Conservation (phyloP, 768 basidiomycete genomes). For the Russula emetica region DNA sequence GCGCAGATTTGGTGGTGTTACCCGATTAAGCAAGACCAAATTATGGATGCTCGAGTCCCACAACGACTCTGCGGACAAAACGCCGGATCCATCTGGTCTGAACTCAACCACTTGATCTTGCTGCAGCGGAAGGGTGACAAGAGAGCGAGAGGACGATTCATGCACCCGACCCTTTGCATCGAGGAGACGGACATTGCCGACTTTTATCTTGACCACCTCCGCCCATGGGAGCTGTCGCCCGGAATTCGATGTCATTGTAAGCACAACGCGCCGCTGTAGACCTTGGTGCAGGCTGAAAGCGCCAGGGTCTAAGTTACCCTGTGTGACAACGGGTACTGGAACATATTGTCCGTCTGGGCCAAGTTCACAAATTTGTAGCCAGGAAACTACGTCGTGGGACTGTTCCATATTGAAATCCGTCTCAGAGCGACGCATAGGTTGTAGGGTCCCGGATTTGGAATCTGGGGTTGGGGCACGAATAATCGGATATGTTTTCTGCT, state of each 20-base stretch:
- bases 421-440: slow-evolving; percentile 89
- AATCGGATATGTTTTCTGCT: slow-evolving; percentile 51
- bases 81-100: slow-evolving; percentile 78
- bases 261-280: slow-evolving; percentile 73
- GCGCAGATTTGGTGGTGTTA: slow-evolving; percentile 73
- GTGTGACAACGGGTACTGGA: slow-evolving; percentile 78
- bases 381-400: slow-evolving; percentile 85
- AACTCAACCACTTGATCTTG: slow-evolving; percentile 72
- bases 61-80: slow-evolving; percentile 60
- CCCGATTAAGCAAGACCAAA: slow-evolving; percentile 77
- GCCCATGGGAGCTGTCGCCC: slow-evolving; percentile 88
- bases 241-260: slow-evolving; percentile 81
- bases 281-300: slow-evolving; percentile 91
- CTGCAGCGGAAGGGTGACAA: slow-evolving; percentile 69
- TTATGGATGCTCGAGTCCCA: slow-evolving; percentile 96
- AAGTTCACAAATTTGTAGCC: slow-evolving; percentile 83
- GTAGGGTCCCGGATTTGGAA: slow-evolving; percentile 44
- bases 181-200: slow-evolving; percentile 81
- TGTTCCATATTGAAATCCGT: slow-evolving; percentile 87
- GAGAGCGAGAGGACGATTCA: slow-evolving; percentile 65
- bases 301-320: slow-evolving; percentile 72
- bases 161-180: slow-evolving; percentile 80
- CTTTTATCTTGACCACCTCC: slow-evolving; percentile 65
- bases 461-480: slow-evolving; percentile 29
- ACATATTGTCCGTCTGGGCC: slow-evolving; percentile 77